Conservation (phyloP, 129 eudicot species). For the Helianthus annuus region HanXRQr2.0-SUNRISE NC_035442.2:98019393-98019892, state of each 20-base stretch:
- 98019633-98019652: constrained; percentile 44
- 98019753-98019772: constrained; percentile 67
- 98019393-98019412: constrained; percentile 43
- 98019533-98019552: constrained; percentile 45
- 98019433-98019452: constrained; percentile 57
- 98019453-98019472: constrained; percentile 77
- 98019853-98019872: no score
- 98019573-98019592: constrained; percentile 64
- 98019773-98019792: constrained; percentile 58
- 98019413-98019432: constrained; percentile 48
- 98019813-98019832: constrained; percentile 28
- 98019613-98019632: constrained; percentile 43
- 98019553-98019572: constrained; percentile 50
- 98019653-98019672: constrained; percentile 43
- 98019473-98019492: constrained; percentile 59
- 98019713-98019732: constrained; percentile 51
- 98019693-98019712: constrained; percentile 57
- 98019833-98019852: neutral
- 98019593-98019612: constrained; percentile 52
- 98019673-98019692: constrained; percentile 60
- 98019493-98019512: constrained; percentile 46
- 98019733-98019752: constrained; percentile 50
- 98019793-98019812: constrained; percentile 41
- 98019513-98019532: constrained; percentile 40
- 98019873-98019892: no score